Percentiles rank a stretch among this genome's conserved stretches.
These are phyloP conservation scores for Sequoia sempervirens DNA, from an alignment of 75 land plant species.

Conservation along the genomic window DNA sequence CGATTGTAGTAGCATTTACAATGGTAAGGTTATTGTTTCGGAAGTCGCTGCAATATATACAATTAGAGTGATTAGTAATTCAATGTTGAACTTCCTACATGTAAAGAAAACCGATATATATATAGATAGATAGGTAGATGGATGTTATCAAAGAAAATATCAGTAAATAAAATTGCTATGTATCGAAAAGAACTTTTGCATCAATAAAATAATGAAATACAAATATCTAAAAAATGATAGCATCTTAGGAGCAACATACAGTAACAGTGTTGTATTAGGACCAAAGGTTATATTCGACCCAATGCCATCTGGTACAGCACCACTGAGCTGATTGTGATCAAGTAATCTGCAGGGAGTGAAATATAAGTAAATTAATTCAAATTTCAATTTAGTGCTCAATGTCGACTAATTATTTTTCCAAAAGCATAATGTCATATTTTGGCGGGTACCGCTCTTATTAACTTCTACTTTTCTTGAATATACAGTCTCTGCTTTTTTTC, in stretches of 20 bases:
- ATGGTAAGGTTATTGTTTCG: slow-evolving; percentile 42
- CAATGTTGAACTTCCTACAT: not conserved
- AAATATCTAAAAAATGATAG: not conserved
- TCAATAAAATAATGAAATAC: slow-evolving; percentile 4
- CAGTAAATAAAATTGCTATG: not conserved
- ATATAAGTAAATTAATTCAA: not conserved
- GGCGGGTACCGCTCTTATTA: not conserved
- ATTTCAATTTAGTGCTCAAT: slow-evolving; percentile 6
- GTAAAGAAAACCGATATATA: not conserved
- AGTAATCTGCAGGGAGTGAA: slow-evolving; percentile 33
- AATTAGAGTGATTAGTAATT: slow-evolving; percentile 1
- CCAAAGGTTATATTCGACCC: slow-evolving; percentile 27
- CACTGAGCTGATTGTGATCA: slow-evolving; percentile 45
- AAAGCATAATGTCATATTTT: not conserved
- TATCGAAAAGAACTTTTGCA: not conserved
- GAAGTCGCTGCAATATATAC: slow-evolving; percentile 51
- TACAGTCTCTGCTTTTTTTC: not conserved
- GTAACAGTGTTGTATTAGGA: slow-evolving; percentile 24
- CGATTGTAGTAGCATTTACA: slow-evolving; percentile 17
- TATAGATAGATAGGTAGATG: not conserved
- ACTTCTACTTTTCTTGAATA: not conserved
- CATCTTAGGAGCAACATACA: slow-evolving; percentile 31
- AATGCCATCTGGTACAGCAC: slow-evolving; percentile 37
- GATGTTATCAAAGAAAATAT: not conserved
- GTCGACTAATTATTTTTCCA: not conserved